Percentiles rank a stretch among this genome's conserved stretches.
These are phyloP conservation scores for Chytriomyces sp. DNA, from an alignment of 192 early-diverging fungal genomes.

Conservation along the genomic window DNA sequence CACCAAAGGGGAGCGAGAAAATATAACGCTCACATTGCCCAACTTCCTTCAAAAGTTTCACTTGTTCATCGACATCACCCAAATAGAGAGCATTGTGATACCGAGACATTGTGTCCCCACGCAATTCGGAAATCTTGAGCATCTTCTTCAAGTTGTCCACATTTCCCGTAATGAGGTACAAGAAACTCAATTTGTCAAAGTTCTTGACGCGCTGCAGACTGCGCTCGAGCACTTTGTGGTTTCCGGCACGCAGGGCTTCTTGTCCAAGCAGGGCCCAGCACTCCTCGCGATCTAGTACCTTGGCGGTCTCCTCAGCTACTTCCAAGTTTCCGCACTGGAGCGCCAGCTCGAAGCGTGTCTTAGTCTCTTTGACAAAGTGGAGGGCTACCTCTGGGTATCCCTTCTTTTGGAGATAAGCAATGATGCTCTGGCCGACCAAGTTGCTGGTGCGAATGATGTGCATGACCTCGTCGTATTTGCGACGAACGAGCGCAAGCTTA, in stretches of 20 bases:
- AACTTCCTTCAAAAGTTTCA: conserved; percentile 79
- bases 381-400: conserved; percentile 98
- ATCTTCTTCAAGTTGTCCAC: conserved; percentile 90
- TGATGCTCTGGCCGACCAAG: conserved; percentile 97
- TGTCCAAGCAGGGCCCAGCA: conserved; percentile 86
- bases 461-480: conserved; percentile 95
- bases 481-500: conserved; percentile 88
- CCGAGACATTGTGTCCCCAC: conserved; percentile 83
- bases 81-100: conserved; percentile 92
- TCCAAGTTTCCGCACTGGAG: conserved; percentile 96
- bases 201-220: conserved; percentile 90
- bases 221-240: conserved; percentile 84
- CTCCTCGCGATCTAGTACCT: conserved; percentile 83
- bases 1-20: conserved; percentile 2
- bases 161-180: conserved; percentile 93
- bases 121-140: conserved; percentile 89
- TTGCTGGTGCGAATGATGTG: conserved; percentile 95
- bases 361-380: conserved; percentile 97
- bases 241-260: conserved; percentile 90
- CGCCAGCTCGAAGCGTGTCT: conserved; percentile 94
- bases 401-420: conserved; percentile 99
- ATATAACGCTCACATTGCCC: conserved; percentile 70
- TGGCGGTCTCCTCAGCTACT: conserved; percentile 93
- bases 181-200: conserved; percentile 92
- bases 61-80: conserved; percentile 90